phyloP scores from a whole-genome alignment of 2,329 filamentous ascomycete genomes.

The Colletotrichum sp. region DNA sequence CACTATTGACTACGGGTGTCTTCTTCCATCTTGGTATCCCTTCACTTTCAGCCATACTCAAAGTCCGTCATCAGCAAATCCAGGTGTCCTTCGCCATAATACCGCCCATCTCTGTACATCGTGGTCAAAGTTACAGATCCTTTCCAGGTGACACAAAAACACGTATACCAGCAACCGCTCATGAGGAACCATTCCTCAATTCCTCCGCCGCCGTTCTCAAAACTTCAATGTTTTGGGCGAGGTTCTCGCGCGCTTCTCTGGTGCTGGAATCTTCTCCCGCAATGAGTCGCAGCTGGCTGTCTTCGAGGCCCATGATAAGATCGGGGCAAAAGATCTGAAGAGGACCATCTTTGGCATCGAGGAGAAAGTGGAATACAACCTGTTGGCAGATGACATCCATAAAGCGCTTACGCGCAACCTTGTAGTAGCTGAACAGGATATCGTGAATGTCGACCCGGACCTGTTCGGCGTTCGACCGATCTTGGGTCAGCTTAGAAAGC shows the following conservation, averaged over 20 bases:
- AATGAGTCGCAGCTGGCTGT: slow-evolving; percentile 57
- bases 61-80: background rate
- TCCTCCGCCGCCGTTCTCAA: background rate
- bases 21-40: background rate
- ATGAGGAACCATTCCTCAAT: background rate
- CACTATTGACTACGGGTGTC: background rate
- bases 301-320: slow-evolving; percentile 52
- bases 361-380: slow-evolving; percentile 57
- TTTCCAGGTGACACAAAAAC: background rate
- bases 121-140: background rate
- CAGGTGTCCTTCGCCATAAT: background rate
- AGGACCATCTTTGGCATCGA: slow-evolving; percentile 54
- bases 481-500: slow-evolving; percentile 23
- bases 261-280: slow-evolving; percentile 58
- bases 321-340: slow-evolving; percentile 57
- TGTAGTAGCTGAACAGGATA: slow-evolving; percentile 66
- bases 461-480: slow-evolving; percentile 22
- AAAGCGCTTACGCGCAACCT: slow-evolving; percentile 64
- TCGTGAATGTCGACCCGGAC: slow-evolving; percentile 62
- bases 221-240: background rate
- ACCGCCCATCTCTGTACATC: background rate
- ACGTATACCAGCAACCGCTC: rapidly evolving
- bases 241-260: background rate
- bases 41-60: background rate
- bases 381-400: slow-evolving; percentile 68